Conservation (phyloP, 495 filamentous ascomycete genomes). For the Talaromyces borbonicus region DNA sequence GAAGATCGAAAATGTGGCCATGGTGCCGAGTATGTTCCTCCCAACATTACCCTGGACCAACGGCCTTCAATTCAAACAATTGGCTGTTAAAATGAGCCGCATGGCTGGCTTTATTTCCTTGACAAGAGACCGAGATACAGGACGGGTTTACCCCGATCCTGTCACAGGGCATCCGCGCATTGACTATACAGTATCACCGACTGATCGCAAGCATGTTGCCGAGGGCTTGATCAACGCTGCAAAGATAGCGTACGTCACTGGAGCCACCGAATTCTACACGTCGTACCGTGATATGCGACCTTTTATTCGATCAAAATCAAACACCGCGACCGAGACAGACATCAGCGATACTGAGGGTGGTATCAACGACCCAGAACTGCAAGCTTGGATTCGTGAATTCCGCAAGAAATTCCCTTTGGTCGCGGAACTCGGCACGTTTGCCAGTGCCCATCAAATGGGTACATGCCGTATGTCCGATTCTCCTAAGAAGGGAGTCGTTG, state of each 20-base stretch:
- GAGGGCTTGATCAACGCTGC: constrained; percentile 62
- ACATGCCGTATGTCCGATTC: constrained; percentile 66
- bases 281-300: constrained; percentile 47
- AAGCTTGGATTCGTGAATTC: constrained; percentile 56
- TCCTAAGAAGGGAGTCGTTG: constrained; percentile 59
- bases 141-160: constrained; percentile 67
- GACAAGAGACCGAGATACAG: constrained; percentile 60
- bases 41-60: constrained; percentile 51
- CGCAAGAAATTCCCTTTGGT: constrained; percentile 43
- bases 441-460: constrained; percentile 85
- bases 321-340: constrained; percentile 7
- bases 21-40: constrained; percentile 52
- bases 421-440: constrained; percentile 38
- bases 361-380: constrained; percentile 56
- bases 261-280: constrained; percentile 68
- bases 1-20: constrained; percentile 64
- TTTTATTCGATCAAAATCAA: constrained; percentile 47
- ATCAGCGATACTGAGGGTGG: constrained; percentile 33
- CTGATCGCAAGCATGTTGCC: constrained; percentile 59
- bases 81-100: constrained; percentile 49
- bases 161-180: constrained; percentile 51
- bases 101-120: constrained; percentile 61
- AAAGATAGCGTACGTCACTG: constrained; percentile 66
- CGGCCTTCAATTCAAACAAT: constrained; percentile 59
- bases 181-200: constrained; percentile 56